Evolutionary conservation across 2,329 filamentous ascomycete species (phyloP), one percentile per base, ranked within the genome.

Genomic region (Sclerotinia sclerotiorum): DNA sequence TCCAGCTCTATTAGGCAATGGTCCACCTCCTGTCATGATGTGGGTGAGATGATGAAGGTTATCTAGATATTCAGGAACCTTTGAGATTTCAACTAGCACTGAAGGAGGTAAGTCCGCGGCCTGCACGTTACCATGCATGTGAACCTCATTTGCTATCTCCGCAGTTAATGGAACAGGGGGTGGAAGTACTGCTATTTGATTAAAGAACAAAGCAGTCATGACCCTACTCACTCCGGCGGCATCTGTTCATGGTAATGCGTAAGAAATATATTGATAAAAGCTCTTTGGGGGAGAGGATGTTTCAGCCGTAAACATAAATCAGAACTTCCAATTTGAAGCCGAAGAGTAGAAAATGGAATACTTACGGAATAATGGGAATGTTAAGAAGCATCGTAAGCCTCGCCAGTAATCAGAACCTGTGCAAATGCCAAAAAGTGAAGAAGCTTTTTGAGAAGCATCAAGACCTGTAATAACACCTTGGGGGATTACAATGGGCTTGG

Each of bases 331-430:
- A 21, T 11, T 21, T 35, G 13, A 5, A 35, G 29, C 19, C 13
- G 52, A 42, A 1, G 3, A 57, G 13, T 24, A 27, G 17, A 1
- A 21, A 24, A 10, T 17, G 5, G 2, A 19, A 13, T n/a, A 46
- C 57, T 7, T 48, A 60, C 57, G 66, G 55, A 68, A 70, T n/a
- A 55, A 44, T n/a, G 69, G 69, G 27, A 70, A 69, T 39, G 60
- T 15, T 4, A 65, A 39, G n/a, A 60, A 52, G 19, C 29, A 29
- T 44, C 56, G 24, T 51, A 39, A 48, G 8, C 29, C n/a, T 61
- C 44, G 39, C 27, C 52, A 57, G 32, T 32, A 35, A 32, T 46
- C 49, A 17, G 19, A n/a, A 29, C 32, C 21, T 55, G 52, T 39
- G 52, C 19, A 17, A 48, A 24, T n/a, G 15, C 46, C 55, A 42